Evolutionary conservation across 2,329 filamentous ascomycete species (phyloP), one percentile per base, ranked within the genome.

Genomic region (Paramyrothecium roridum): DNA sequence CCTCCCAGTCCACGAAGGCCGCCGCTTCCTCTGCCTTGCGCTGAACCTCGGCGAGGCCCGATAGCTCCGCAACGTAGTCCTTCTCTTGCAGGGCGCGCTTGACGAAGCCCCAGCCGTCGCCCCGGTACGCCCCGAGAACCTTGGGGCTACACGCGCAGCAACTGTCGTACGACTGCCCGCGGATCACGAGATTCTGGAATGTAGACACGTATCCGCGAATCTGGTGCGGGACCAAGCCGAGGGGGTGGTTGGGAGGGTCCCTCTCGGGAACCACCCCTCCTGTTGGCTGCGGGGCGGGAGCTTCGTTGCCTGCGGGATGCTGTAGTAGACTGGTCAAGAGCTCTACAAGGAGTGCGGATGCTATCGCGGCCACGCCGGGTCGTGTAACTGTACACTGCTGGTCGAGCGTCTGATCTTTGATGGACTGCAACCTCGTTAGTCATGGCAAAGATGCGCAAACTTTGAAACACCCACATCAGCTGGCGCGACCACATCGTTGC

Each of bases 321-420:
- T 99, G 95, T 11, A 97, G 78, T 37, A 97, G 76, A 56, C 90
- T 96, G 11, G 93, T 87, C 26, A 99, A 81, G 6, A 98, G 80
- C 71, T 99, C 95, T 50, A 98, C 93, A 7, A 97, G 81, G 34
- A 96, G 80, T 2, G 91, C 91, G 2, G 95, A 97, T 8, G 95
- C 95, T 55, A 97, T 95, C 11, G 92, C 88, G 16, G 95, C 93
- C 37, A 96, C 86, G 17, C 95, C 95, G 1, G 95, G 95, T 11
- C 95, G 86, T 3, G 95, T 99, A 20, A 99, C 95, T 0, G 95
- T 99, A 73, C 95, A 99, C 74, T 98, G 95, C 70, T 99, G 95
- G 69, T 99, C 95, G 12, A 99, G 85, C 0, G 95, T 98, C 63
- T 93, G 90, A 66, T 96, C 92, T 72, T 93, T 96, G 67, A 96